Base-by-base conservation (phyloP, 2,329 filamentous ascomycete genomes). In the Moelleriella libera region DNA sequence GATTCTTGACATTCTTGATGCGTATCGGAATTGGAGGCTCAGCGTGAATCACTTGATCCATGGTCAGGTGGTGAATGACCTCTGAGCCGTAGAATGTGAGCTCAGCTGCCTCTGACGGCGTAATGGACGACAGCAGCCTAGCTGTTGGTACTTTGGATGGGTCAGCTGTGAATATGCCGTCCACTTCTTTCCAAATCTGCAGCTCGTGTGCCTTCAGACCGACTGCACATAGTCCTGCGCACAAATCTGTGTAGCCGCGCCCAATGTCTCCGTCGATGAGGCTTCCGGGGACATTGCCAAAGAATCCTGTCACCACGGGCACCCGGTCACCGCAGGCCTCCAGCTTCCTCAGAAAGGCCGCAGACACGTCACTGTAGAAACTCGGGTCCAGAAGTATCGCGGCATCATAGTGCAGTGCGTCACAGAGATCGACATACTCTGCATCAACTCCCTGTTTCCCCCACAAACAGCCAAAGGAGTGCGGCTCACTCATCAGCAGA, bases 181-280 rank as follows among this genome's bases (percentile, higher is more conserved):
- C 92, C 6, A 98, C 92, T 63, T 98, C 92, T 69, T 98, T 98
- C 92, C 92, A 97, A 53, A 98, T 85, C 65, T 98, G 92, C 46
- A 98, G 75, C 64, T 98, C 92, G 47, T 83, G 71, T 1, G 92
- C 92, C 56, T 79, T 73, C n/a, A 94, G 70, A 4, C 88, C 90
- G 8, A 98, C 90, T 1, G 92, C 88, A 46, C 89, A 83, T 12
- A 98, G 72, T 5, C 92, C 89, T 10, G 92, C 90, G 63, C 92
- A 97, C 44, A 98, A 76, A 65, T 98, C 92, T 8, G 92, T 97
- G 66, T 98, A 98, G 31, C 92, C 92, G 56, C 92, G 83, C 21
- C 92, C 92, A 53, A 98, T 86, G 56, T 94, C 85, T 41, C 80
- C 80, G 56, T 90, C 85, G 56, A 98, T 79, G 49, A 98, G 74